These are phyloP conservation scores for Musa schizocarpa DNA, from an alignment of 176 grass and related monocot genomes.

Conservation along the genomic window DNA sequence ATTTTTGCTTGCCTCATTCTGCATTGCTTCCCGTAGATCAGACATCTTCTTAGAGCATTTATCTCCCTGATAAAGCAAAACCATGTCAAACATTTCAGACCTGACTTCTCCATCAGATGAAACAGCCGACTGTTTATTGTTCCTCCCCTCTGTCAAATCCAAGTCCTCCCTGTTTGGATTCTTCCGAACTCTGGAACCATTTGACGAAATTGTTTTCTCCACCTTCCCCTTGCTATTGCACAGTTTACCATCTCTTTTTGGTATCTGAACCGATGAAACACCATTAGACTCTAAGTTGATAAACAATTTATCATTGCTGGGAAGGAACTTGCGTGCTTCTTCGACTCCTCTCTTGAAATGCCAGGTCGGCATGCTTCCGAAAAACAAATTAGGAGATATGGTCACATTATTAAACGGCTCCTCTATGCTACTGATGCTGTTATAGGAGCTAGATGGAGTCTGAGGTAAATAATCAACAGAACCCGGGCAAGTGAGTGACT, in stretches of 20 bases:
- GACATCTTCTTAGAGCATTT: conserved; percentile 3
- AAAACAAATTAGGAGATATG: conserved; percentile 54
- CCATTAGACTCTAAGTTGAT: conserved; percentile 18
- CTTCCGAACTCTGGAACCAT: conserved; percentile 7
- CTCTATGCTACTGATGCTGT: conserved; percentile 9
- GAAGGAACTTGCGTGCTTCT: conserved; percentile 32
- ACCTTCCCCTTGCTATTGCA: conserved; percentile 6
- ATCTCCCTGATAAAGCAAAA: conserved; percentile 29
- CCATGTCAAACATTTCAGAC: conserved; percentile 38
- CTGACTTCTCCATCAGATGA: conserved; percentile 22
- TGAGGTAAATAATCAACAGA: conserved; percentile 25
- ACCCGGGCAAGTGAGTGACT: conserved; percentile 2
- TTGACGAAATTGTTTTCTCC: conserved; percentile 9
- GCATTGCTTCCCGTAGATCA: conserved; percentile 21
- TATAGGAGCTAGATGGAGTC: conserved; percentile 24
- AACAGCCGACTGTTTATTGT: conserved; percentile 35
- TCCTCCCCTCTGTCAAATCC: conserved; percentile 26
- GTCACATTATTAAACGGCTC: conserved; percentile 29
- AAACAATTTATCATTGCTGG: conserved; percentile 36
- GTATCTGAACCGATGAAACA: conserved; percentile 8
- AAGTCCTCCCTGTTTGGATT: conserved; percentile 13
- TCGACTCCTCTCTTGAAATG: conserved; percentile 31
- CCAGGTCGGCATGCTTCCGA: conserved; percentile 55
- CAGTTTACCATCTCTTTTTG: background rate
- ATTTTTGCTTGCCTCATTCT: conserved; percentile 20